Percentiles rank a stretch among this genome's conserved stretches.
Conservation (phyloP, 1,139 yeast species). For the Kurtzmaniella natalensis region DNA sequence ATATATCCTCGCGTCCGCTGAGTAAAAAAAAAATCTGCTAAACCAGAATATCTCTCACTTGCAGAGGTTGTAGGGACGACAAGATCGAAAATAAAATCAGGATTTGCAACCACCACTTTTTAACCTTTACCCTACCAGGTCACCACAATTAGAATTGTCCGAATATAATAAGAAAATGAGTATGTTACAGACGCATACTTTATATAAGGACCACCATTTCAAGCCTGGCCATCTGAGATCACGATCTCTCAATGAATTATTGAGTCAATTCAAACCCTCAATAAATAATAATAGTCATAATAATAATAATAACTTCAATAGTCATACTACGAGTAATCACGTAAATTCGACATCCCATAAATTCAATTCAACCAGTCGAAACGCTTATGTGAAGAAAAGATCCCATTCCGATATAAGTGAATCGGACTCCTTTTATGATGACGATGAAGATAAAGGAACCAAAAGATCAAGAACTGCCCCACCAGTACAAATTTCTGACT, state of each 20-base stretch:
- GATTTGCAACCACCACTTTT: conserved; percentile 4
- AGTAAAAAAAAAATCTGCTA: too few relatives aligned
- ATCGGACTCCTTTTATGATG: conserved; percentile 6
- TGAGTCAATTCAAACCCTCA: conserved; percentile 22
- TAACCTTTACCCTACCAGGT: too few relatives aligned
- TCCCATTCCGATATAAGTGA: conserved; percentile 20
- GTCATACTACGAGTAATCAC: not conserved
- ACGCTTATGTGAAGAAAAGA: conserved; percentile 18
- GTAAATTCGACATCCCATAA: not conserved
- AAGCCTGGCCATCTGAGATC: conserved; percentile 32
- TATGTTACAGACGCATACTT: conserved; percentile 18
- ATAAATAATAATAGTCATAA: too few relatives aligned
- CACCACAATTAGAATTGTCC: not conserved
- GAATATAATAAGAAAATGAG: conserved; percentile 12
- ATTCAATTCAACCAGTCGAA: conserved; percentile 5
- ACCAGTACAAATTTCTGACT: conserved; percentile 38
- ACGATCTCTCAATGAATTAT: conserved; percentile 28
- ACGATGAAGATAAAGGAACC: conserved; percentile 8
- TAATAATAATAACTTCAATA: too few relatives aligned
- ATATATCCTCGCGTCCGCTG: not conserved
- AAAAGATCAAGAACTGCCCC: conserved; percentile 52
- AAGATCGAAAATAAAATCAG: not conserved
- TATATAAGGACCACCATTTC: conserved; percentile 29
- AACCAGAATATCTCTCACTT: too few relatives aligned
- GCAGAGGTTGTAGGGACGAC: conserved; percentile 4